A percentile compares a stretch with the other conserved stretches of the same genome.
phyloP scores from a whole-genome alignment of 768 basidiomycete genomes.

The Calvatia gigantea region DNA sequence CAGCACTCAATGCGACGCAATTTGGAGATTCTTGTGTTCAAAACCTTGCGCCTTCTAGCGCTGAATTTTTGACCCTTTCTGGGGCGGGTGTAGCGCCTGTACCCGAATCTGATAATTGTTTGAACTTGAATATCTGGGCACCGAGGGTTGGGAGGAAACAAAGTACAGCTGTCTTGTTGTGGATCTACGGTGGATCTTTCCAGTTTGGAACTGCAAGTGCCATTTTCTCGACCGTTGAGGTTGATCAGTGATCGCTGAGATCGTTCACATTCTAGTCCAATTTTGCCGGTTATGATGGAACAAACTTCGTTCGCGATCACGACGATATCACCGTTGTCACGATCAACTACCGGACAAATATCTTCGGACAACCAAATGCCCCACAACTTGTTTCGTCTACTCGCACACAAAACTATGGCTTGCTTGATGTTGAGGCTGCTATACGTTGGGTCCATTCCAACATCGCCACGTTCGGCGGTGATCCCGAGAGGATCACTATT shows the following conservation, averaged over 20 bases:
- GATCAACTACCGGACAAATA: slow-evolving; percentile 36
- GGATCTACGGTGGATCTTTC: slow-evolving; percentile 36
- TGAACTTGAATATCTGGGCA: slow-evolving; percentile 36
- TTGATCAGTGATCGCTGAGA: not conserved
- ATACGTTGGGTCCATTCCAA: slow-evolving; percentile 44
- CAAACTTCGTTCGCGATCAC: slow-evolving; percentile 28
- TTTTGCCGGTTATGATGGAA: slow-evolving; percentile 23
- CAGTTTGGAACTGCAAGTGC: slow-evolving; percentile 31
- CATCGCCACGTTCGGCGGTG: slow-evolving; percentile 39
- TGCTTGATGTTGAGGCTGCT: slow-evolving; percentile 35
- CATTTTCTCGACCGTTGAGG: not conserved
- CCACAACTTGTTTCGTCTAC: slow-evolving; percentile 27
- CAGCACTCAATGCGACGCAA: slow-evolving; percentile 21
- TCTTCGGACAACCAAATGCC: slow-evolving; percentile 37
- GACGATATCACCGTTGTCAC: slow-evolving; percentile 33
- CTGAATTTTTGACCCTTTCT: slow-evolving; percentile 23
- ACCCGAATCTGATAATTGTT: slow-evolving; percentile 32
- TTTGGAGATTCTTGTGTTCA: slow-evolving; percentile 31
- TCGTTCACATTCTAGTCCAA: slow-evolving; percentile 22
- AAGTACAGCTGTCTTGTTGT: slow-evolving; percentile 31
- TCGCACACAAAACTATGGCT: slow-evolving; percentile 33
- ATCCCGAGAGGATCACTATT: slow-evolving; percentile 31
- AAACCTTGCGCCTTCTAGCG: slow-evolving; percentile 14
- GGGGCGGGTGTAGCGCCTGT: slow-evolving; percentile 23
- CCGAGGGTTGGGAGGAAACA: slow-evolving; percentile 29